These are phyloP conservation scores for Globisporangium barbulae DNA, from an alignment of 352 stramenopile genomes.

Conservation along the genomic window DNA sequence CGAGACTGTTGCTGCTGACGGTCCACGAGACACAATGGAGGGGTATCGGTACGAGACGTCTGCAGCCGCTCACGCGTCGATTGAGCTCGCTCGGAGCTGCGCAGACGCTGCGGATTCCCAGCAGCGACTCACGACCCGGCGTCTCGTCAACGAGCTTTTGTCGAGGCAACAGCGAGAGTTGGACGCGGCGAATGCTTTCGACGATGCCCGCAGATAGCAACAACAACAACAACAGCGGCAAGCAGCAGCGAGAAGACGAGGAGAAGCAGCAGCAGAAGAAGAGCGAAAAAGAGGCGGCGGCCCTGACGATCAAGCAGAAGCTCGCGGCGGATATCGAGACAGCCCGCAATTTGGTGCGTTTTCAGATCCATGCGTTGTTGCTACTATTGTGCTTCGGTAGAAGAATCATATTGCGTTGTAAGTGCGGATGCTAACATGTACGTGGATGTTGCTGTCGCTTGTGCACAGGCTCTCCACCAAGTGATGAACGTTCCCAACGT, in stretches of 20 bases:
- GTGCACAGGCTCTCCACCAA: constrained; percentile 51
- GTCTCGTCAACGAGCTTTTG: neutral
- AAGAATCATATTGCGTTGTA: neutral
- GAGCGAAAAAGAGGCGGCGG: constrained; percentile 23
- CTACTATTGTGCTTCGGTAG: neutral
- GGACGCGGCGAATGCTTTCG: constrained; percentile 11
- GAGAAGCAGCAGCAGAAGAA: constrained; percentile 22
- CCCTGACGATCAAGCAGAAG: constrained; percentile 39
- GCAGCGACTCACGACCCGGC: neutral
- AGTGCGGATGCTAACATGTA: neutral
- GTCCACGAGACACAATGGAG: neutral
- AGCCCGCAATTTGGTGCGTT: constrained; percentile 37
- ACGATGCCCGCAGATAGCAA: constrained; percentile 14
- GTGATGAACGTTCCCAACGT: constrained; percentile 76
- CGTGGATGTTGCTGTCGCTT: neutral
- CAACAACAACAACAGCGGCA: neutral
- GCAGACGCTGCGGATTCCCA: constrained; percentile 3
- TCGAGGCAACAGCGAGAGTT: constrained; percentile 13
- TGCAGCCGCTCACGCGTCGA: constrained; percentile 4
- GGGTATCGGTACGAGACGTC: neutral
- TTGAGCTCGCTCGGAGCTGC: neutral
- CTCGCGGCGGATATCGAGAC: constrained; percentile 52
- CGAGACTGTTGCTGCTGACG: constrained; percentile 13
- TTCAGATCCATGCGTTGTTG: neutral
- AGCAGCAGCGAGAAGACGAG: constrained; percentile 19